Conservation (phyloP, 768 basidiomycete species). For the Trametes cinnabarina region DNA sequence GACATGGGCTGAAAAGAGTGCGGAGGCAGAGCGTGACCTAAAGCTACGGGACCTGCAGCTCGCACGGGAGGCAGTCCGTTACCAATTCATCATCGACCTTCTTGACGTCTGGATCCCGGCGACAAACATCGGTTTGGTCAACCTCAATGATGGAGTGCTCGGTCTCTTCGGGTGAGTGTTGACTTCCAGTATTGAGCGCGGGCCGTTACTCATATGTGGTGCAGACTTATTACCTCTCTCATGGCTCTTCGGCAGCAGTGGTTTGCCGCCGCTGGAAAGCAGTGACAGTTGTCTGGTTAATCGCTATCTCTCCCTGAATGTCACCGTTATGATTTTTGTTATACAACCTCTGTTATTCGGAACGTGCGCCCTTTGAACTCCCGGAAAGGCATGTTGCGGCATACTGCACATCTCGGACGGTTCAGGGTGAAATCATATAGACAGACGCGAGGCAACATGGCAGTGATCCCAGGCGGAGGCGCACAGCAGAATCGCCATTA, state of each 20-base stretch:
- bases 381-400: not conserved
- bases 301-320: slow-evolving; percentile 1
- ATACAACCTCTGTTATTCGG: not conserved
- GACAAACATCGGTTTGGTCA: slow-evolving; percentile 69
- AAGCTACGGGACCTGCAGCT: slow-evolving; percentile 58
- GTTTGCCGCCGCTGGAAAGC: slow-evolving; percentile 44
- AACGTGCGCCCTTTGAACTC: not conserved
- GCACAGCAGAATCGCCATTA: too few species aligned
- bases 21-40: slow-evolving; percentile 63
- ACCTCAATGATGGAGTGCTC: slow-evolving; percentile 79
- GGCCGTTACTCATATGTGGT: slow-evolving; percentile 2
- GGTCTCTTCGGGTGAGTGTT: slow-evolving; percentile 78
- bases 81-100: slow-evolving; percentile 81
- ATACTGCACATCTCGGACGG: too few species aligned
- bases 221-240: slow-evolving; percentile 66
- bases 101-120: slow-evolving; percentile 92
- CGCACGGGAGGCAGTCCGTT: slow-evolving; percentile 61
- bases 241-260: slow-evolving; percentile 70
- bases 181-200: not conserved
- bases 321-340: not conserved
- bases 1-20: slow-evolving; percentile 62
- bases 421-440: too few species aligned
- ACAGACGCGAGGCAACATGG: too few species aligned
- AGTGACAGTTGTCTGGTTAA: not conserved
- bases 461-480: too few species aligned